These are phyloP conservation scores for Malassezia pachydermatis DNA, from an alignment of 1,284 basidiomycete species.

Conservation along the genomic window DNA sequence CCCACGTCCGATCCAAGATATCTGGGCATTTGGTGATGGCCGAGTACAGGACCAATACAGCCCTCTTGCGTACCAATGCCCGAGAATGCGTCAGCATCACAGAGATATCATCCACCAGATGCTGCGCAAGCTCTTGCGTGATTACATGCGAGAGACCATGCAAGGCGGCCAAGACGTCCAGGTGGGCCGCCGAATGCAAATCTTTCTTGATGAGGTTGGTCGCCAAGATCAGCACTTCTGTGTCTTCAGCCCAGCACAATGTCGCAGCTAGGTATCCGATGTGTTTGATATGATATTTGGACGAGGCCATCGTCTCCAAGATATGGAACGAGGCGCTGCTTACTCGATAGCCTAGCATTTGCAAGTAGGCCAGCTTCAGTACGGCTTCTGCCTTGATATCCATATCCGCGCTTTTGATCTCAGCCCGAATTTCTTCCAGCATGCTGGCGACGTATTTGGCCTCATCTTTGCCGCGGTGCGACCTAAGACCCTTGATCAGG, in stretches of 20 bases:
- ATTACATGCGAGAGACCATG: conserved; percentile 81
- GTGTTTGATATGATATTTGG: conserved; percentile 79
- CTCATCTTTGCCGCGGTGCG: conserved; percentile 49
- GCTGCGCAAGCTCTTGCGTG: conserved; percentile 74
- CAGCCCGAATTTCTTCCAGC: conserved; percentile 66
- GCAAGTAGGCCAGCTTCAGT: conserved; percentile 89
- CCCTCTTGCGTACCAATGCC: conserved; percentile 72
- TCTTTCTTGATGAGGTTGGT: conserved; percentile 99
- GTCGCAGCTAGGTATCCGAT: conserved; percentile 90
- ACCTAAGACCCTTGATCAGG: conserved; percentile 47
- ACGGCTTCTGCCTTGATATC: conserved; percentile 89
- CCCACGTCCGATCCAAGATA: conserved; percentile 31
- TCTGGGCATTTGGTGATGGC: conserved; percentile 35
- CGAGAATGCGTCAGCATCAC: conserved; percentile 83
- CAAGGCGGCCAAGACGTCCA: conserved; percentile 70
- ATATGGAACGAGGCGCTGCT: conserved; percentile 58
- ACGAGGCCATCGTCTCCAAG: conserved; percentile 92
- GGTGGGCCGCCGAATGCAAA: conserved; percentile 60
- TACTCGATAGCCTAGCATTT: conserved; percentile 67
- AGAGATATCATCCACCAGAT: conserved; percentile 75
- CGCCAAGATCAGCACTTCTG: conserved; percentile 92
- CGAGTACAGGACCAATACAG: conserved; percentile 65
- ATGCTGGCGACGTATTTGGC: conserved; percentile 50
- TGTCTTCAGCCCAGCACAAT: conserved; percentile 84
- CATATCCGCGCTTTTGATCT: conserved; percentile 89